Evolutionary conservation across 345 rosid genomes (phyloP), one percentile per base, ranked within the genome.

Genomic region (Moricandia moricandioides): DNA sequence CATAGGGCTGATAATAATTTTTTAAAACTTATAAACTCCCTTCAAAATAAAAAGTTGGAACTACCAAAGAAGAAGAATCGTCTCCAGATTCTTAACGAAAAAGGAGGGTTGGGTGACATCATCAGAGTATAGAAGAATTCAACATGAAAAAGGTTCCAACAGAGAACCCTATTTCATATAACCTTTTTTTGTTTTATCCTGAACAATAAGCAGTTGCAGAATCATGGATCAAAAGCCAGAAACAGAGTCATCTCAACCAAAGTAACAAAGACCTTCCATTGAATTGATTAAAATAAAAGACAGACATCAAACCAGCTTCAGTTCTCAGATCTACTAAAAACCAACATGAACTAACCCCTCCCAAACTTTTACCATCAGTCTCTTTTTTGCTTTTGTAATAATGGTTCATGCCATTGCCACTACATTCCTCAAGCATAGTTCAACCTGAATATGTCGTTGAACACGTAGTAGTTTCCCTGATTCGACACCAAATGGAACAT

Each of bases 401-500:
- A 66, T 58, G 71, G 62, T 55, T n/a, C 55, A 34, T 43, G 31
- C 62, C 67, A 29, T 29, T 1, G 5, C 55, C 67, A 63, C 14
- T 27, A 24, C 43, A 3, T 54, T 54, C 67, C 52, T 91, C 93
- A 91, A 2, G 97, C 95, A 75, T 88, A 91, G 91, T 94, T 94
- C 87, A 94, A 79, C 88, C 98, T 88, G 95, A 91, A 94, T 68
- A 91, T 91, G 79, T 91, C 98, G 58, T 90, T 94, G 72, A 85
- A 79, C 83, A 94, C 98, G 55, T 87, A 91, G 75, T 86, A 91
- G 90, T 85, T 88, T 83, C 98, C 97, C 73, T 87, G 95, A 14
- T 88, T 87, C 62, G 97, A 89, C 86, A 94, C 89, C 91, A 94
- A 85, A 86, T 94, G 98, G 80, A 94, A 94, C 97, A 94, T 86